A percentile compares a stretch with the other conserved stretches of the same genome.
phyloP scores from a whole-genome alignment of 78 protist species.

The Dictyostelium discoideum region DNA sequence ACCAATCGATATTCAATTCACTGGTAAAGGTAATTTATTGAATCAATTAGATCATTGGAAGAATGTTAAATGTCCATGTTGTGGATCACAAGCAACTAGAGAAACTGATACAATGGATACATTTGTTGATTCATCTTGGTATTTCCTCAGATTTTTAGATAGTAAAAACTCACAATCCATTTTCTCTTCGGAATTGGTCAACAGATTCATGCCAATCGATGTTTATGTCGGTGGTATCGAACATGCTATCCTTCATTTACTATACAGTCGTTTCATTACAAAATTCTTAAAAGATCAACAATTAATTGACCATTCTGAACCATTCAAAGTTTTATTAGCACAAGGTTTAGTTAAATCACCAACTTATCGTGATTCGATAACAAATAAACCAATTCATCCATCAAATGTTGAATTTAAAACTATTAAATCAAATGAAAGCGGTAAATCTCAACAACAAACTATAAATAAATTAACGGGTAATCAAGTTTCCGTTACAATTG shows the following conservation, averaged over 20 bases:
- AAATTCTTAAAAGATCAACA: slow-evolving; percentile 72
- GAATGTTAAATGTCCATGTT: slow-evolving; percentile 78
- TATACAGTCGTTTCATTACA: slow-evolving; percentile 94
- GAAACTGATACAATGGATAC: slow-evolving; percentile 96
- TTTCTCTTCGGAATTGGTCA: neutral
- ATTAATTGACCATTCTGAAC: slow-evolving; percentile 70
- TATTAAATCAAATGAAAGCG: neutral
- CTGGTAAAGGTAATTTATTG: slow-evolving; percentile 66
- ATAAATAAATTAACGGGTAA: slow-evolving; percentile 17
- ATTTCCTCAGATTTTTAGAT: slow-evolving; percentile 86
- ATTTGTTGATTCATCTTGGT: slow-evolving; percentile 96
- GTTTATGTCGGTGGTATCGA: slow-evolving; percentile 96
- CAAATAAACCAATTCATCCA: slow-evolving; percentile 54
- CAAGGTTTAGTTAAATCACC: slow-evolving; percentile 82
- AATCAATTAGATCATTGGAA: slow-evolving; percentile 62
- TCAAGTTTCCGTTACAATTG: slow-evolving; percentile 41
- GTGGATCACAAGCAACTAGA: slow-evolving; percentile 82
- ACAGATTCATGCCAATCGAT: slow-evolving; percentile 89
- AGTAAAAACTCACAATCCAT: slow-evolving; percentile 36
- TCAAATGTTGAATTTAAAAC: slow-evolving; percentile 14
- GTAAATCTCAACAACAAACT: neutral
- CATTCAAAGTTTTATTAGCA: slow-evolving; percentile 82
- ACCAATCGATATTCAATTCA: slow-evolving; percentile 76
- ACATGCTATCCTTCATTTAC: slow-evolving; percentile 96
- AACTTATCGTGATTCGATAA: slow-evolving; percentile 50